Conservation (phyloP, 768 basidiomycete species). For the Termitomyces sp. region DNA sequence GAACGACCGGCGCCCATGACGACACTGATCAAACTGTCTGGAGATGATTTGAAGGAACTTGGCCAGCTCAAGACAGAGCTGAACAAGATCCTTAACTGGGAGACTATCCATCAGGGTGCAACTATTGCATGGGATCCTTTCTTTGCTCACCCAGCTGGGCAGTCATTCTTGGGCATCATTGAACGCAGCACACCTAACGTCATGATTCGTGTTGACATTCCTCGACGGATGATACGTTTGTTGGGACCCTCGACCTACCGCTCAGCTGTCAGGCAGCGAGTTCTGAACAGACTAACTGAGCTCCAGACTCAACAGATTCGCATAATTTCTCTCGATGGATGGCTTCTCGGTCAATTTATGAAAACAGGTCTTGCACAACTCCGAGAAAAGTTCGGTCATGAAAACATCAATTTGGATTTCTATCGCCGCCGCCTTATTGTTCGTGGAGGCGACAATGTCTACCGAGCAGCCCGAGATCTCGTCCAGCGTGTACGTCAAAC, state of each 20-base stretch:
- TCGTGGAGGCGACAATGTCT: slow-evolving; percentile 52
- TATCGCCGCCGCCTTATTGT: slow-evolving; percentile 43
- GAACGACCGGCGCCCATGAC: slow-evolving; percentile 20
- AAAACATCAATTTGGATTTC: slow-evolving; percentile 55
- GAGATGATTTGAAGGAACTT: too few relatives aligned
- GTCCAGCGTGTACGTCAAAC: slow-evolving; percentile 32
- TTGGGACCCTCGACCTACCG: slow-evolving; percentile 50
- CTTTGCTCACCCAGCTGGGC: too few relatives aligned
- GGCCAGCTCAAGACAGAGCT: slow-evolving; percentile 58
- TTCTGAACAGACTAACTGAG: slow-evolving; percentile 46
- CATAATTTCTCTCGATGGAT: slow-evolving; percentile 45
- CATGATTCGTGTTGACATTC: slow-evolving; percentile 39
- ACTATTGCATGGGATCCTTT: too few relatives aligned
- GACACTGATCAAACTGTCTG: slow-evolving; percentile 45
- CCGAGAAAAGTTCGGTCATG: slow-evolving; percentile 49
- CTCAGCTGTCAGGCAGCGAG: slow-evolving; percentile 35
- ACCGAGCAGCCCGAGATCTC: slow-evolving; percentile 41
- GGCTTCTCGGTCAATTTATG: slow-evolving; percentile 45
- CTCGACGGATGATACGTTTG: slow-evolving; percentile 47
- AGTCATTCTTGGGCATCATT: slow-evolving; percentile 43
- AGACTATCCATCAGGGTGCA: slow-evolving; percentile 50
- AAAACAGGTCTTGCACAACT: slow-evolving; percentile 44
- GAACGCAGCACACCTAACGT: slow-evolving; percentile 38
- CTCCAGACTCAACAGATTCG: slow-evolving; percentile 42
- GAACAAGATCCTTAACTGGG: slow-evolving; percentile 62